phyloP scores from a whole-genome alignment of 768 basidiomycete genomes.

The Mycena venus region DNA sequence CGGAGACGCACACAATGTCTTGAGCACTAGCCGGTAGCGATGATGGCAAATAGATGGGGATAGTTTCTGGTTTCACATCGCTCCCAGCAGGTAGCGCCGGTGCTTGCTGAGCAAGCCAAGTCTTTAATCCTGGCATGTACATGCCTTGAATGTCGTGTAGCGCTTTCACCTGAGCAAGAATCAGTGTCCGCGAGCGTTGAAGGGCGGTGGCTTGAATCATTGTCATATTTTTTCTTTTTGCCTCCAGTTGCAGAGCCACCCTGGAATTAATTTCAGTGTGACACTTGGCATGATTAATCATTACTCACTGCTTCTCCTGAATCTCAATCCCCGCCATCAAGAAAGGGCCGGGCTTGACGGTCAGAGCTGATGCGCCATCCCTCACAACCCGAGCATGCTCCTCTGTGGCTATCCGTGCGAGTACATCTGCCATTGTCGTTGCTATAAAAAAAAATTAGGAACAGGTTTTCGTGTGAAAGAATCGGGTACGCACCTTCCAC shows the following conservation, averaged over 20 bases:
- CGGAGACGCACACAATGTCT: constrained; percentile 14
- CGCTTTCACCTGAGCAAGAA: background rate
- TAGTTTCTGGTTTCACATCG: constrained; percentile 22
- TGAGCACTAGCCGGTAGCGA: constrained; percentile 8
- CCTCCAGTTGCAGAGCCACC: background rate
- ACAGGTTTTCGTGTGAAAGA: background rate
- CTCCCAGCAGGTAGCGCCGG: background rate
- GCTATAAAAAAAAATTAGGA: background rate
- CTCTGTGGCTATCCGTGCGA: constrained; percentile 23
- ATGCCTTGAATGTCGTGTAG: background rate
- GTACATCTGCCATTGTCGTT: constrained; percentile 22
- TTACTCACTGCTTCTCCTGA: constrained; percentile 20
- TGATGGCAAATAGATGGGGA: constrained; percentile 37
- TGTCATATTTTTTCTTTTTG: no score
- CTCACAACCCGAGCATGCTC: constrained; percentile 20
- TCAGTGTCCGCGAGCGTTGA: background rate
- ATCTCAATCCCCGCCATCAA: constrained; percentile 27
- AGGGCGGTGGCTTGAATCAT: background rate
- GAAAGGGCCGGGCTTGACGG: constrained; percentile 14
- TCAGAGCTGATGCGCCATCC: background rate
- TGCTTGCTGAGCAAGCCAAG: background rate
- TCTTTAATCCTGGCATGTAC: background rate
- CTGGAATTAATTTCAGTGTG: background rate
- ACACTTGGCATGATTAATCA: no score
- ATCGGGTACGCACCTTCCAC: constrained; percentile 15